Conservation (phyloP, 257 asterid species). For the Ophiorrhiza pumila region DNA sequence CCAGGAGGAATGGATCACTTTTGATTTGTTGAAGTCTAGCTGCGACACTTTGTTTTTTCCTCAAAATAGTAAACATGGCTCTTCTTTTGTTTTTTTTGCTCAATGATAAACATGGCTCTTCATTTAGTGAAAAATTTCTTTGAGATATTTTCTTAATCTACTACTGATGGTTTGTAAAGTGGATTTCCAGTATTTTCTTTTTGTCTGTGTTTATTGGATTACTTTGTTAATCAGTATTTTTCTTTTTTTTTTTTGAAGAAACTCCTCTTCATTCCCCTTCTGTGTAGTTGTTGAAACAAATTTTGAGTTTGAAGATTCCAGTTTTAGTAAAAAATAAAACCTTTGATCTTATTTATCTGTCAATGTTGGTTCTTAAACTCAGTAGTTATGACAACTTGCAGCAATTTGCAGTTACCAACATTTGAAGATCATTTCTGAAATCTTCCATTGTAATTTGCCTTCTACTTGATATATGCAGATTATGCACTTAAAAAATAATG, state of each 20-base stretch:
- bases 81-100: too few species aligned
- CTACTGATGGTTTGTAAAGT: background rate
- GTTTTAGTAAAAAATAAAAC: background rate
- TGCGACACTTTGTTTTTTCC: background rate
- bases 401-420: background rate
- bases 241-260: background rate
- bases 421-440: background rate
- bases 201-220: background rate
- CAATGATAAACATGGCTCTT: background rate
- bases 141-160: too few species aligned
- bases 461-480: background rate
- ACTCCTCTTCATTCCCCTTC: background rate
- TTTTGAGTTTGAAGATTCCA: background rate
- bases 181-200: too few species aligned
- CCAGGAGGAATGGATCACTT: background rate
- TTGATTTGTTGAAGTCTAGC: background rate
- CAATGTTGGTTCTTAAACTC: background rate
- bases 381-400: background rate
- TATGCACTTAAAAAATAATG: background rate
- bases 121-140: background rate
- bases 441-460: background rate
- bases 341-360: background rate
- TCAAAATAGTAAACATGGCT: background rate
- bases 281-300: background rate
- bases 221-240: background rate